phyloP scores from a whole-genome alignment of 257 asterid genomes.

The Solanum pinnatisectum region DNA sequence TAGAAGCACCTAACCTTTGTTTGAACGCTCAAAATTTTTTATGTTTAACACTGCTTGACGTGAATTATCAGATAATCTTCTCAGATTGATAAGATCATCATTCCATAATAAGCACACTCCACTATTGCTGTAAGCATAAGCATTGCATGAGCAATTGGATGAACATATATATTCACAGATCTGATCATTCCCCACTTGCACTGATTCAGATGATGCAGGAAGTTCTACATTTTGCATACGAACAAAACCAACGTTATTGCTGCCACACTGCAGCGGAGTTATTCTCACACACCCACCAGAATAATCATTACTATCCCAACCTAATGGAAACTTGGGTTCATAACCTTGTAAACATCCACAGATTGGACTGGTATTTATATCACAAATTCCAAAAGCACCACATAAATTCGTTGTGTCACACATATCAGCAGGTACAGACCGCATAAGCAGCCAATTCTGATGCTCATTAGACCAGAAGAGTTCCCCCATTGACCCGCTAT shows the following conservation, averaged over 20 bases:
- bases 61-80: neutral
- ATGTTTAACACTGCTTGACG: neutral
- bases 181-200: neutral
- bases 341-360: constrained; percentile 16
- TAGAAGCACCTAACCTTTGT: constrained; percentile 1
- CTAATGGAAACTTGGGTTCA: neutral
- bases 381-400: constrained; percentile 14
- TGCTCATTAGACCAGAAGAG: neutral
- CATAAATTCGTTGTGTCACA: neutral
- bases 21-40: neutral
- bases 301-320: neutral
- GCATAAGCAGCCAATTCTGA: neutral
- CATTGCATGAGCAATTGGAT: constrained; percentile 16
- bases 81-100: neutral
- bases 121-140: neutral
- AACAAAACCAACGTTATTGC: neutral
- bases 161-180: constrained; percentile 8
- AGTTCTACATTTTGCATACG: neutral
- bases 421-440: neutral
- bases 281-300: constrained; percentile 20
- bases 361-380: neutral
- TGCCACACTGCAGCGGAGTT: neutral
- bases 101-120: constrained; percentile 8
- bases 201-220: constrained; percentile 6
- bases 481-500: neutral